These are phyloP conservation scores for Achaetomium macrosporum DNA, from an alignment of 2,329 filamentous ascomycete genomes.

Conservation along the genomic window DNA sequence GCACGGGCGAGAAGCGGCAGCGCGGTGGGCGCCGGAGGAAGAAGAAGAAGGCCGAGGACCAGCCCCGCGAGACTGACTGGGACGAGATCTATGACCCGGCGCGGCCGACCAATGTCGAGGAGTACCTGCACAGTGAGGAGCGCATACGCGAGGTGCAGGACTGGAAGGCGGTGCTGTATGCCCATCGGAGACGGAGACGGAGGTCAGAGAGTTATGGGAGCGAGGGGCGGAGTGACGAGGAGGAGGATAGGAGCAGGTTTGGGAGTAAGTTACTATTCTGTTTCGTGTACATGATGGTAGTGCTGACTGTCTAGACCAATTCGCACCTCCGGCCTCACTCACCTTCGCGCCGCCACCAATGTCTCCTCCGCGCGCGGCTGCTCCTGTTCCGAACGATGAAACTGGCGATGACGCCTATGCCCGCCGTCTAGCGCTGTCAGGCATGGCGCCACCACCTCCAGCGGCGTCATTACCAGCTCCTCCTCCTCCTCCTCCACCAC, in stretches of 20 bases:
- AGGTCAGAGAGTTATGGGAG: constrained; percentile 37
- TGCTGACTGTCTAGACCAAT: constrained; percentile 42
- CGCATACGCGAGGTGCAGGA: constrained; percentile 72
- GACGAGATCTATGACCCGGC: constrained; percentile 85
- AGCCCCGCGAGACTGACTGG: constrained; percentile 66
- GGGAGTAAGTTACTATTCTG: constrained; percentile 31
- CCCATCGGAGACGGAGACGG: constrained; percentile 51
- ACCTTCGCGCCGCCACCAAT: constrained; percentile 52
- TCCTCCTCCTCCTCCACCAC: constrained; percentile 30
- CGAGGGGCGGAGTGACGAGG: constrained; percentile 35
- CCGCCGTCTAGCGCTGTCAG: constrained; percentile 53
- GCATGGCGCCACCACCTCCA: constrained; percentile 34
- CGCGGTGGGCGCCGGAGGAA: constrained; percentile 57
- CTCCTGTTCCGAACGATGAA: constrained; percentile 48
- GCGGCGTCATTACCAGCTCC: constrained; percentile 30
- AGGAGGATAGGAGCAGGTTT: constrained; percentile 23
- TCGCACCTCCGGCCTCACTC: constrained; percentile 54
- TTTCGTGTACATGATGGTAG: constrained; percentile 17
- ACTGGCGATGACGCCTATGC: constrained; percentile 66
- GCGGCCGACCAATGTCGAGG: constrained; percentile 75
- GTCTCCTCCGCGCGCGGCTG: constrained; percentile 37
- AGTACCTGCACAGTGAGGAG: constrained; percentile 80
- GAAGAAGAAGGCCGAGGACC: constrained; percentile 49
- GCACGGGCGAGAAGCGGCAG: constrained; percentile 57
- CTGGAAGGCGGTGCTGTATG: constrained; percentile 79